Percentiles rank a stretch among this genome's conserved stretches.
These are phyloP conservation scores for Naganishia liquefaciens DNA, from an alignment of 1,284 basidiomycete species.

Conservation along the genomic window DNA sequence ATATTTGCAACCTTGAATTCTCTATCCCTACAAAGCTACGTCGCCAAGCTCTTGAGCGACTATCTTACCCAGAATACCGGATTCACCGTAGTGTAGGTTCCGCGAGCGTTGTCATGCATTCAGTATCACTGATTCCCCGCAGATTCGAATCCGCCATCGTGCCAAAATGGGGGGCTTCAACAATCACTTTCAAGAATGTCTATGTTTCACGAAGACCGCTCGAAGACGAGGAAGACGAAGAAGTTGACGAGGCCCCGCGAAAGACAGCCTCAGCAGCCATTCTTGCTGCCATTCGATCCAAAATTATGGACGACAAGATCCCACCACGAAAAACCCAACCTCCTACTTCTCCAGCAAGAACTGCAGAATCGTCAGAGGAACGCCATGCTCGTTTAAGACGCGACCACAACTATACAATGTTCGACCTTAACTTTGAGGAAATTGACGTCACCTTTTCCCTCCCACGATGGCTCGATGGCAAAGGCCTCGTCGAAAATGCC, in stretches of 20 bases:
- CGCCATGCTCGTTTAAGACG: constrained; percentile 38
- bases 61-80: constrained; percentile 93
- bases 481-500: constrained; percentile 86
- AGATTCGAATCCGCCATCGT: constrained; percentile 94
- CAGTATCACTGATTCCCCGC: background rate
- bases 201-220: constrained; percentile 80
- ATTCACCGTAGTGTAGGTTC: constrained; percentile 72
- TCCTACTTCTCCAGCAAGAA: constrained; percentile 33
- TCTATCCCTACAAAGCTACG: constrained; percentile 85
- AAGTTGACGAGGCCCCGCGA: constrained; percentile 20
- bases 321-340: constrained; percentile 31
- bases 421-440: constrained; percentile 87
- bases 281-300: constrained; percentile 17
- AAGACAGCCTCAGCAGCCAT: constrained; percentile 8
- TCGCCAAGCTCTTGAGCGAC: constrained; percentile 86
- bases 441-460: constrained; percentile 96
- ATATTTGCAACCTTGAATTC: constrained; percentile 87
- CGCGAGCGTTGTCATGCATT: background rate
- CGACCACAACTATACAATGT: constrained; percentile 72
- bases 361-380: constrained; percentile 54
- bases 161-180: constrained; percentile 94
- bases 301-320: background rate
- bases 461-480: constrained; percentile 91
- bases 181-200: constrained; percentile 94
- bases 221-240: constrained; percentile 31